These are phyloP conservation scores for Leccinum ochraceum DNA, from an alignment of 768 basidiomycete species.

Conservation along the genomic window DNA sequence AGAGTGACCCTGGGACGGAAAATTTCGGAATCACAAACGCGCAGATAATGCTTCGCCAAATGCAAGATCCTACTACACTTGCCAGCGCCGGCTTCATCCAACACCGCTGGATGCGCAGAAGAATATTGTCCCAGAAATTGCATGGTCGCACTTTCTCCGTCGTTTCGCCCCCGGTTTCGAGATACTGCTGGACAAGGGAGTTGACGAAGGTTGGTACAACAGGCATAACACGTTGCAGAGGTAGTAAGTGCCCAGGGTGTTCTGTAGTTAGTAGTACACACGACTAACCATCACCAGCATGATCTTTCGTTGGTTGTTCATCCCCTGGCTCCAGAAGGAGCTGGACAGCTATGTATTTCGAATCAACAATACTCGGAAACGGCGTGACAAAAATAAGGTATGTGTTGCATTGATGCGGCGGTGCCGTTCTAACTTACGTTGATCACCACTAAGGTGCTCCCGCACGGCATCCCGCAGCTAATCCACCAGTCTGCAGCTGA, in stretches of 20 bases:
- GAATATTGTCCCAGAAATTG: constrained; percentile 40
- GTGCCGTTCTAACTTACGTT: neutral
- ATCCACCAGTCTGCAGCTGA: neutral
- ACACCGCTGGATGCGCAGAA: constrained; percentile 39
- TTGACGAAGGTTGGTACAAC: constrained; percentile 32
- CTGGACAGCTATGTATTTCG: too few species aligned
- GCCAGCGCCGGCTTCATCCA: constrained; percentile 34
- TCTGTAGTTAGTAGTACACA: too few species aligned
- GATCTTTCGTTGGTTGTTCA: too few species aligned
- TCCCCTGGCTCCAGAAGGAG: too few species aligned
- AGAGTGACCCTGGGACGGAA: constrained; percentile 4
- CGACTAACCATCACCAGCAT: too few species aligned
- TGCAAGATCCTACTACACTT: constrained; percentile 39
- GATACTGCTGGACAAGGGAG: constrained; percentile 31
- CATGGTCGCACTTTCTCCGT: neutral
- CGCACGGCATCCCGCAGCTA: neutral
- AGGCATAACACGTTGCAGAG: too few species aligned
- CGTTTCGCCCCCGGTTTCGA: constrained; percentile 41
- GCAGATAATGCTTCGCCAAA: neutral
- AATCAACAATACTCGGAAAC: too few species aligned
- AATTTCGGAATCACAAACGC: constrained; percentile 2
- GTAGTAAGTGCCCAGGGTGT: too few species aligned
- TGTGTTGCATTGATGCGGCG: too few species aligned
- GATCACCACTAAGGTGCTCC: neutral
- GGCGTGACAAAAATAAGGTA: too few species aligned